Evolutionary conservation across 306 rosid species (phyloP).

Genomic region (Fragaria iinumae): DNA sequence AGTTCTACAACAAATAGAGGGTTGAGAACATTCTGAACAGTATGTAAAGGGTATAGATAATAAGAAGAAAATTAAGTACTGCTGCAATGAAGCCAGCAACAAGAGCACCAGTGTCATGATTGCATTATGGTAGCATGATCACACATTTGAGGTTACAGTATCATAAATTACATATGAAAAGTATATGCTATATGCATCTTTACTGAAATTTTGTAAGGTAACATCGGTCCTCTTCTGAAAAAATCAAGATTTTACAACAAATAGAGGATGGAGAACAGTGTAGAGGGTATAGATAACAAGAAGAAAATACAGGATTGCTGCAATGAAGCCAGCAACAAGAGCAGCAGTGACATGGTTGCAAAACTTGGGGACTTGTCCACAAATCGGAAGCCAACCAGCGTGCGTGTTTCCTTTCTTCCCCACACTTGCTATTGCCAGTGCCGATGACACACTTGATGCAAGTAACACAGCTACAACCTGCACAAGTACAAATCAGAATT

Average conservation of each 20-base stretch:
- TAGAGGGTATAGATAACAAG: slow-evolving; percentile 29
- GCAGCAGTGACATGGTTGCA: slow-evolving; percentile 47
- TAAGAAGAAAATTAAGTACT: background rate
- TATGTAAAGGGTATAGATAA: slow-evolving; percentile 7
- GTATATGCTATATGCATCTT: too few relatives aligned
- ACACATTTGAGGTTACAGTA: too few relatives aligned
- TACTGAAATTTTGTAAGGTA: too few relatives aligned
- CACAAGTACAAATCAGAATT: background rate
- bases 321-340: slow-evolving; percentile 34
- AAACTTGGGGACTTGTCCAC: slow-evolving; percentile 57
- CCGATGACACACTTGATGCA: slow-evolving; percentile 51
- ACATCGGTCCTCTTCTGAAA: too few relatives aligned
- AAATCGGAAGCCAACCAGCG: slow-evolving; percentile 60
- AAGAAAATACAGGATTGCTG: slow-evolving; percentile 32
- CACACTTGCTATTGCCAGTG: slow-evolving; percentile 46
- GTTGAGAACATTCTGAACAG: slow-evolving; percentile 9
- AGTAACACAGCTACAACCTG: slow-evolving; percentile 44
- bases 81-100: slow-evolving; percentile 16
- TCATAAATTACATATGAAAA: too few relatives aligned
- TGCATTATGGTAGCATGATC: background rate
- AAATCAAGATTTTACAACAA: background rate
- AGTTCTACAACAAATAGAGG: slow-evolving; percentile 20
- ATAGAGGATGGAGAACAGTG: slow-evolving; percentile 24
- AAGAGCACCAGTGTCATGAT: slow-evolving; percentile 39
- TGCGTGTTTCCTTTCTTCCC: slow-evolving; percentile 57